These are phyloP conservation scores for Echria macrotheca DNA, from an alignment of 495 filamentous ascomycete genomes.

Conservation along the genomic window DNA sequence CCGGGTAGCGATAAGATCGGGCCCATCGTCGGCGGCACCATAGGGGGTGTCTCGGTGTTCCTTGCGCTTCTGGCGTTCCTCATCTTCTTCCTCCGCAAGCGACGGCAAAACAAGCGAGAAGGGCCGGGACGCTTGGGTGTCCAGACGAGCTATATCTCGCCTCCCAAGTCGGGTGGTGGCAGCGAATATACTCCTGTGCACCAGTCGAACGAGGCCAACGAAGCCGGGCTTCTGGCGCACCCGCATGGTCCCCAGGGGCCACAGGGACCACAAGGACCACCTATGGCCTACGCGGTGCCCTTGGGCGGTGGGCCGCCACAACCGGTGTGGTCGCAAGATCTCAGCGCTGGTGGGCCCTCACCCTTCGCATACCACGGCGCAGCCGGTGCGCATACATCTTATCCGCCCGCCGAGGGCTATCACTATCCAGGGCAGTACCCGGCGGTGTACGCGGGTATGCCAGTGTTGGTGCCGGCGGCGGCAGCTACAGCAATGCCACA, in stretches of 20 bases:
- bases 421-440: slow-evolving; percentile 21
- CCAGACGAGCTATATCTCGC: slow-evolving; percentile 28
- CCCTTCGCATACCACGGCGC: slow-evolving; percentile 18
- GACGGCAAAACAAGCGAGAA: slow-evolving; percentile 20
- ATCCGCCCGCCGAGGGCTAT: slow-evolving; percentile 17
- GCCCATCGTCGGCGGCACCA: slow-evolving; percentile 41
- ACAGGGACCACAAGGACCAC: too few species aligned
- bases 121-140: slow-evolving; percentile 3
- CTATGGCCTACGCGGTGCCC: too few species aligned
- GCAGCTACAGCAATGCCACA: slow-evolving; percentile 1
- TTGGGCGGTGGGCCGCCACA: not conserved
- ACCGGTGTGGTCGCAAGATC: slow-evolving; percentile 18
- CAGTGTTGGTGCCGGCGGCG: slow-evolving; percentile 5
- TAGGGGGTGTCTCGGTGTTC: slow-evolving; percentile 34
- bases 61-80: slow-evolving; percentile 25
- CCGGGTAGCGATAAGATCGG: slow-evolving; percentile 26
- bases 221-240: slow-evolving; percentile 21
- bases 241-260: too few species aligned
- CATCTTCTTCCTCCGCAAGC: slow-evolving; percentile 28
- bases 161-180: slow-evolving; percentile 16
- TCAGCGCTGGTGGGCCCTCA: slow-evolving; percentile 17
- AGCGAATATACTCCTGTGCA: slow-evolving; percentile 23
- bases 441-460: slow-evolving; percentile 14
- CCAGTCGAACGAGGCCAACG: slow-evolving; percentile 24
- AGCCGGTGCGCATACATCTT: slow-evolving; percentile 15